phyloP scores from a whole-genome alignment of 2,329 filamentous ascomycete genomes.

The Aspergillus tamarii region DNA sequence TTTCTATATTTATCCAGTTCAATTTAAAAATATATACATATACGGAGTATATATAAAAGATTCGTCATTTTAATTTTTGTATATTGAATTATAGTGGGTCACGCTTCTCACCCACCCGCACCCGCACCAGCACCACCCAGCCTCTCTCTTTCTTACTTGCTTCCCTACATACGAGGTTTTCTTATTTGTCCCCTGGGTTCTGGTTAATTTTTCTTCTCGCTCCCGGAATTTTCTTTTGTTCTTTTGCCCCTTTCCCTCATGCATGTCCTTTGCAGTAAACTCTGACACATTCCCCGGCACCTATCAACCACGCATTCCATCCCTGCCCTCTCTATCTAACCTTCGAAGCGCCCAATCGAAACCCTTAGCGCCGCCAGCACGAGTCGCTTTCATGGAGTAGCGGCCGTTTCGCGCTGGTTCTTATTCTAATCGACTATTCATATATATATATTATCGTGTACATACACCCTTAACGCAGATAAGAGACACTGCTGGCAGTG shows the following conservation, averaged over 20 bases:
- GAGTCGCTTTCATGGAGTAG: neutral
- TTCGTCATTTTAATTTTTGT: neutral
- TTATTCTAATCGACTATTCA: neutral
- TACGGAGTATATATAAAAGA: neutral
- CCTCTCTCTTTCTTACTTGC: constrained; percentile 20
- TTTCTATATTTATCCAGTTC: no score
- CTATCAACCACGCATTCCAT: constrained; percentile 1
- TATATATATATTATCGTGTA: neutral
- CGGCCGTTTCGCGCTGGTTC: neutral
- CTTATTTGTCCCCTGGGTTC: constrained; percentile 1
- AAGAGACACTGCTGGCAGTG: constrained; percentile 8
- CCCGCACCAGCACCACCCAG: constrained; percentile 11
- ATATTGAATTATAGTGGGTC: neutral
- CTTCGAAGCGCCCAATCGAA: neutral
- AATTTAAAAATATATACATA: no score
- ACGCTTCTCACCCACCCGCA: neutral
- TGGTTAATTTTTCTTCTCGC: neutral
- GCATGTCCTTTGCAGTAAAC: neutral
- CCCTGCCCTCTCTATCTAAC: neutral
- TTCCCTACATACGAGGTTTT: neutral
- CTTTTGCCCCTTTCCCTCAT: constrained; percentile 10
- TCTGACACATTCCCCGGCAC: constrained; percentile 1
- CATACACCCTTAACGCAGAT: neutral
- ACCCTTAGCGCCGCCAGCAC: neutral
- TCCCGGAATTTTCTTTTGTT: neutral